These are phyloP conservation scores for Ananas comosus DNA, from an alignment of 176 grass and related monocot species.

Conservation along the genomic window DNA sequence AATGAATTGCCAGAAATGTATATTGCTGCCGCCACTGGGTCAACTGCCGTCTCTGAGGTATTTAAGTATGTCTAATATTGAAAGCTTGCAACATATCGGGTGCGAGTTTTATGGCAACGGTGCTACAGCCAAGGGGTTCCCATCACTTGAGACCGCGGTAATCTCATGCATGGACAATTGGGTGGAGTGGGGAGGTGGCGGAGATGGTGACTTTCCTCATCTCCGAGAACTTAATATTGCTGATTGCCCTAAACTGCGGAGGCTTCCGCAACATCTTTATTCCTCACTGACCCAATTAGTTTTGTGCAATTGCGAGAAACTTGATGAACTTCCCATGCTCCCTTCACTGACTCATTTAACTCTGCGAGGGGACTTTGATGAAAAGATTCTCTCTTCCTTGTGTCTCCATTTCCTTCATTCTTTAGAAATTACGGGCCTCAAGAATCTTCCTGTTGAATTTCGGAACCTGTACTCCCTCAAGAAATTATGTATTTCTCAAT, in stretches of 20 bases:
- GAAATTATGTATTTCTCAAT: constrained; percentile 3
- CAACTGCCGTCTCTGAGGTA: constrained; percentile 18
- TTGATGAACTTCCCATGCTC: not conserved
- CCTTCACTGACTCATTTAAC: constrained; percentile 14
- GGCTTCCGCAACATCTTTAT: constrained; percentile 13
- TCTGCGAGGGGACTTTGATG: constrained; percentile 7
- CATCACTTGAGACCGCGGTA: constrained; percentile 18
- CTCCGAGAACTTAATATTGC: constrained; percentile 21
- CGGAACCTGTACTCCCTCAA: constrained; percentile 7
- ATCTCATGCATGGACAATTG: constrained; percentile 35
- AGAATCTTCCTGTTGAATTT: constrained; percentile 21
- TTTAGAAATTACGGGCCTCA: constrained; percentile 26
- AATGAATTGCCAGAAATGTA: constrained; percentile 20
- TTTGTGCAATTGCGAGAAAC: constrained; percentile 19
- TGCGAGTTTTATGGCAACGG: not conserved
- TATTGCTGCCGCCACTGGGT: constrained; percentile 12
- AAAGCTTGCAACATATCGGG: constrained; percentile 14
- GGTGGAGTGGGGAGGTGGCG: constrained; percentile 20
- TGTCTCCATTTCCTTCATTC: constrained; percentile 8
- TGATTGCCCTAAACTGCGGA: constrained; percentile 17
- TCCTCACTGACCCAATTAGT: constrained; percentile 10
- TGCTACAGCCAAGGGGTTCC: not conserved
- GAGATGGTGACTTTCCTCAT: constrained; percentile 14
- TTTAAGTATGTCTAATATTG: constrained; percentile 13
- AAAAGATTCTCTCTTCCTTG: constrained; percentile 8